Evolutionary conservation across 2,329 filamentous ascomycete genomes (phyloP).

Genomic region (Ceratocystiopsis minuta): DNA sequence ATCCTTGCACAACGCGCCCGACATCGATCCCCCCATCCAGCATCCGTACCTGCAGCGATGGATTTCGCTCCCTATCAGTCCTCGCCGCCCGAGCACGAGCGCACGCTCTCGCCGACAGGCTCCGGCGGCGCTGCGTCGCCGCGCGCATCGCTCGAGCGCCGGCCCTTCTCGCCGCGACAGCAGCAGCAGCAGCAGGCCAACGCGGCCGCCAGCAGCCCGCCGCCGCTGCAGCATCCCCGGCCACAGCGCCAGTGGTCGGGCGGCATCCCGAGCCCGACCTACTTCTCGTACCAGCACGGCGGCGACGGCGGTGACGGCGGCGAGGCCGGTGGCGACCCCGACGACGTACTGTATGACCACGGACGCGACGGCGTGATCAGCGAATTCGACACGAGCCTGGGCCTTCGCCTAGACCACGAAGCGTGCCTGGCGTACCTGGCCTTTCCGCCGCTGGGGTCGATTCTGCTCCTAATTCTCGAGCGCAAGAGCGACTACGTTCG

Average conservation of each 20-base stretch:
- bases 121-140: conserved; percentile 27
- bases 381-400: conserved; percentile 82
- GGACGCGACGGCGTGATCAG: conserved; percentile 40
- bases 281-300: conserved; percentile 13
- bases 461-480: conserved; percentile 70
- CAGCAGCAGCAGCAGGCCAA: conserved; percentile 24
- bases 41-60: conserved; percentile 29
- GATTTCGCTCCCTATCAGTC: conserved; percentile 97
- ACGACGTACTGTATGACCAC: conserved; percentile 18
- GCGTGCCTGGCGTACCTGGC: conserved; percentile 77
- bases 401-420: conserved; percentile 74
- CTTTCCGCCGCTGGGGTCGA: conserved; percentile 69
- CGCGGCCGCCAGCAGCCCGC: conserved; percentile 22
- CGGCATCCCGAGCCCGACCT: conserved; percentile 19
- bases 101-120: conserved; percentile 56
- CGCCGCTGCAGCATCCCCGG: conserved; percentile 33
- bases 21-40: too few species aligned
- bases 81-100: conserved; percentile 66
- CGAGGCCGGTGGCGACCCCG: conserved; percentile 8
- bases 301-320: conserved; percentile 11
- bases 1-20: too few species aligned
- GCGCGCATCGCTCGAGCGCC: conserved; percentile 39
- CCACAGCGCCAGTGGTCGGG: conserved; percentile 38
- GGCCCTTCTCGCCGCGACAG: conserved; percentile 28
- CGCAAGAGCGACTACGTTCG: conserved; percentile 94